phyloP scores from a whole-genome alignment of 495 filamentous ascomycete genomes.

The Elaphomyces granulatus region DNA sequence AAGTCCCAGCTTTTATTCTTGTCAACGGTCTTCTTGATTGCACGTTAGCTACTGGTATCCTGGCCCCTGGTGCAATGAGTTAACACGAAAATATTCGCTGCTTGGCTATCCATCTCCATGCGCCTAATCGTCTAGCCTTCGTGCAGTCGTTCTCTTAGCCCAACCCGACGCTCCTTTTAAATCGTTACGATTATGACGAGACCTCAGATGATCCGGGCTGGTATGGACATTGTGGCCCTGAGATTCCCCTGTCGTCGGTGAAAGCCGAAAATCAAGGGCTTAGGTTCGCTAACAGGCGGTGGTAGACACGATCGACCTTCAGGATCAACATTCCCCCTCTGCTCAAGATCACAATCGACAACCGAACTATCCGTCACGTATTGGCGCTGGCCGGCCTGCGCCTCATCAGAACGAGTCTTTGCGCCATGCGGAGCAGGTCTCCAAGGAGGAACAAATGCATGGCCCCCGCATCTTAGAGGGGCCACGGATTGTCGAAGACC shows the following conservation, averaged over 20 bases:
- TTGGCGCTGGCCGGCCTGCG: slow-evolving; percentile 45
- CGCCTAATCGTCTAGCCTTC: too few relatives aligned
- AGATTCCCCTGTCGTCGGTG: too few relatives aligned
- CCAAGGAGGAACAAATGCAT: slow-evolving; percentile 47
- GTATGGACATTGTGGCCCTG: slow-evolving; percentile 37
- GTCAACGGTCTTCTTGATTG: too few relatives aligned
- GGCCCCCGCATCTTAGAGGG: slow-evolving; percentile 30
- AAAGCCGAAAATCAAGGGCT: too few relatives aligned
- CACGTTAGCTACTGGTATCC: too few relatives aligned
- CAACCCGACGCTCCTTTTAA: too few relatives aligned
- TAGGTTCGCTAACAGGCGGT: too few relatives aligned
- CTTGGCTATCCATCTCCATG: too few relatives aligned
- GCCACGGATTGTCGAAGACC: slow-evolving; percentile 34
- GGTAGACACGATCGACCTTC: slow-evolving; percentile 88
- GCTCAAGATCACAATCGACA: slow-evolving; percentile 62
- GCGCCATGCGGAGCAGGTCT: slow-evolving; percentile 62
- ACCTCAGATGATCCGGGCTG: slow-evolving; percentile 65
- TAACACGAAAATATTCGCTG: too few relatives aligned
- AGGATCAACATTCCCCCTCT: slow-evolving; percentile 66
- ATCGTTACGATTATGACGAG: slow-evolving; percentile 47
- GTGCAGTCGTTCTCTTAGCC: too few relatives aligned
- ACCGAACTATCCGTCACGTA: slow-evolving; percentile 31
- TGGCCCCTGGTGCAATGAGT: too few relatives aligned
- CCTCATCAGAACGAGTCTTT: slow-evolving; percentile 78
- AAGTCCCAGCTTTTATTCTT: too few relatives aligned